A percentile compares a stretch with the other conserved stretches of the same genome.
Evolutionary conservation across 2,329 filamentous ascomycete genomes (phyloP).

Genomic region (Teratosphaeria destructans): DNA sequence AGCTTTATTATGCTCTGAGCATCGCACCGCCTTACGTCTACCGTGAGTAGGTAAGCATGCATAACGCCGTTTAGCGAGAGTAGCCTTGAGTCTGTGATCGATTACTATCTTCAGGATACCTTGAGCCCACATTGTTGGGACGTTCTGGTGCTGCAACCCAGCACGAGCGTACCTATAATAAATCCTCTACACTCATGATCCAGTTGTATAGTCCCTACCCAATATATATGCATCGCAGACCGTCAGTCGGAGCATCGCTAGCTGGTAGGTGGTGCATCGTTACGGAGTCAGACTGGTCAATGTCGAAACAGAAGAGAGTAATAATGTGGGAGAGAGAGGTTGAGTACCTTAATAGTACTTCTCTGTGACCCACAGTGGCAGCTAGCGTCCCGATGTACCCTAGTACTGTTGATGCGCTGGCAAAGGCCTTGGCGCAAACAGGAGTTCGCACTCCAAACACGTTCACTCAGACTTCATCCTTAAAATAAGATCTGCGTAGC

Average conservation of each 20-base stretch:
- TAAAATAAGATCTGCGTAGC: background rate
- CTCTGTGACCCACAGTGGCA: background rate
- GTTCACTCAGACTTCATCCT: background rate
- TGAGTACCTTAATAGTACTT: background rate
- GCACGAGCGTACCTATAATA: too few relatives aligned
- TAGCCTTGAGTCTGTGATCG: too few relatives aligned
- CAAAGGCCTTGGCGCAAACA: constrained; percentile 1
- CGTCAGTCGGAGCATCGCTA: background rate
- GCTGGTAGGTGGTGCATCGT: background rate
- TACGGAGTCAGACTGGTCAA: background rate
- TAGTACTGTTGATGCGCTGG: constrained; percentile 1
- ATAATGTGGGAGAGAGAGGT: background rate
- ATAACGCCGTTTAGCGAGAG: too few relatives aligned
- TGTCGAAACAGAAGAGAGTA: background rate
- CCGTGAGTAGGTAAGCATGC: too few relatives aligned
- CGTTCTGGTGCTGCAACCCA: too few relatives aligned
- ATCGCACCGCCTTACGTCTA: too few relatives aligned
- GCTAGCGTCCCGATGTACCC: background rate
- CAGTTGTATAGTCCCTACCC: too few relatives aligned
- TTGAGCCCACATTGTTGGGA: too few relatives aligned
- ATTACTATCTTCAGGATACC: too few relatives aligned
- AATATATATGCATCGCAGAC: too few relatives aligned
- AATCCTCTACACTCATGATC: too few relatives aligned
- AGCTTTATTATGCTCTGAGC: too few relatives aligned
- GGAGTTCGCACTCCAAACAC: background rate